Base-by-base conservation (phyloP, 495 filamentous ascomycete genomes). In the Podospora anserina region DNA sequence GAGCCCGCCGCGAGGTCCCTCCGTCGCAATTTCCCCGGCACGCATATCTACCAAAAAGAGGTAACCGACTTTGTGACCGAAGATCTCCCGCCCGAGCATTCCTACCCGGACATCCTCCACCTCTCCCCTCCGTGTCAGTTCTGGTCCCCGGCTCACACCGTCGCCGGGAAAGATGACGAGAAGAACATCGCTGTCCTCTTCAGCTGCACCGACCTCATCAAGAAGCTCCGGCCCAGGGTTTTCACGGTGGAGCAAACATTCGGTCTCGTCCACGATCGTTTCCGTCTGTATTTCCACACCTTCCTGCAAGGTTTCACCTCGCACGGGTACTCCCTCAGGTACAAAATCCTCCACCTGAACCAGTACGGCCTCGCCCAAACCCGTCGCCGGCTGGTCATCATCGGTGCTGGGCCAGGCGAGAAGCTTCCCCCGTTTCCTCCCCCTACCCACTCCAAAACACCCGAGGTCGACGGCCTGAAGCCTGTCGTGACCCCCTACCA, bases 231-330 rank as follows among this genome's bases (percentile, higher is more conserved):
- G 4, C 92, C 94, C 0, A 83, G 93, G 0, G 68, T 96, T 0
- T 86, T 91, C 2, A 99, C 93, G 0, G 79, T 97, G 13, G 95
- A 99, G 70, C 91, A 97, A 69, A 96, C 94, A 0, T 88, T 85
- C 59, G 93, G 92, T 0, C 80, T 87, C 7, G 68, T 84, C 3
- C 78, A 87, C 32, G 72, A 82, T 2, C 76, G 85, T 3, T 82
- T 85, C 30, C 66, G 79, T 0, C 81, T 75, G 0, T 85, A 82
- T 63, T 90, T 95, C 66, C 80, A 85, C 28, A 79, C 82, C 0
- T 72, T 97, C 2, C 78, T 97, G 2, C 73, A 82, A 54, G 85
- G 88, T 28, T 89, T 97, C 60, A 85, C 89, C 2, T 77, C 83
- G 1, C 74, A 83, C 16, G 88, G 88, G 23, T 97, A 91, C 72